A percentile compares a stretch with the other conserved stretches of the same genome.
Conservation (phyloP, 148 eudicot species). For the Nepenthes mirabilis region DNA sequence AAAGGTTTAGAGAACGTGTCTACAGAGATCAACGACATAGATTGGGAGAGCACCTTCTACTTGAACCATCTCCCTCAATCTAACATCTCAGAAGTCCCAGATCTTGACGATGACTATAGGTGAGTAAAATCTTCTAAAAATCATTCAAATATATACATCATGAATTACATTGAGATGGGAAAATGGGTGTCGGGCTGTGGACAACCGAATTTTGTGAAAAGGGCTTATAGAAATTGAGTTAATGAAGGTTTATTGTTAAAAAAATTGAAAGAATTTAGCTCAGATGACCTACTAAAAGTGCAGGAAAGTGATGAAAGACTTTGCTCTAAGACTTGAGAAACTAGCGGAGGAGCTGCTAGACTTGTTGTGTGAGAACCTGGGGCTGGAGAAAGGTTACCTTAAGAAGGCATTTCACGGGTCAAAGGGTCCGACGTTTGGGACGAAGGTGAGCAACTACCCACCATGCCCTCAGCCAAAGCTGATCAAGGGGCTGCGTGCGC, state of each 20-base stretch:
- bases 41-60: constrained; percentile 75
- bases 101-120: constrained; percentile 25
- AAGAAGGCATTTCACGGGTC: constrained; percentile 54
- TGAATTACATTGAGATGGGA: neutral
- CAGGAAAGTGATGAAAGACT: constrained; percentile 63
- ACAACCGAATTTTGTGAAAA: neutral
- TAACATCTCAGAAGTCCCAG: constrained; percentile 46
- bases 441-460: constrained; percentile 74
- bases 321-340: constrained; percentile 42
- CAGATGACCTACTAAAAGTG: neutral
- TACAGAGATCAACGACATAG: constrained; percentile 43
- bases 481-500: constrained; percentile 72
- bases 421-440: constrained; percentile 56
- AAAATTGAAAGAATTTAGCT: too few relatives aligned
- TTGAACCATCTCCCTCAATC: constrained; percentile 57
- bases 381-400: constrained; percentile 65
- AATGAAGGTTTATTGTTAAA: too few relatives aligned
- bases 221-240: too few relatives aligned
- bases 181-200: neutral
- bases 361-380: constrained; percentile 68
- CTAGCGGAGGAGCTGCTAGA: constrained; percentile 65
- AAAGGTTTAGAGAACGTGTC: constrained; percentile 46
- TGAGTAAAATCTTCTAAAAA: too few relatives aligned
- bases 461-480: constrained; percentile 68
- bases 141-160: neutral